These are phyloP conservation scores for Talaromyces pinophilus DNA, from an alignment of 2,329 filamentous ascomycete genomes.

Conservation along the genomic window DNA sequence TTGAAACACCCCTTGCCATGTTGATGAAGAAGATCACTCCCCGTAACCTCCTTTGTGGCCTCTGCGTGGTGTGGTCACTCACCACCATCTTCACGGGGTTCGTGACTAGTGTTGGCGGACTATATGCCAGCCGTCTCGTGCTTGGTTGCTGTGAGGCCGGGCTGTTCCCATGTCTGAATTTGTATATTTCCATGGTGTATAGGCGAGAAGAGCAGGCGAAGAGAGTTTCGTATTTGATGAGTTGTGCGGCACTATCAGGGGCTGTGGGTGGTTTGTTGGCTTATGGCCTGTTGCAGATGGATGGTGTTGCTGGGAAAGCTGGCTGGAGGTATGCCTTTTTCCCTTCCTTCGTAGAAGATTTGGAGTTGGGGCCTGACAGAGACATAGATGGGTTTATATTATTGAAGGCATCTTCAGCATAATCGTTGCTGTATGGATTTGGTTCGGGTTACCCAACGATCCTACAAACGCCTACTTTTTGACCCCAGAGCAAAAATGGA, in stretches of 20 bases:
- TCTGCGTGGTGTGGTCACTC: conserved; percentile 52
- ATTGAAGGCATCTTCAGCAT: conserved; percentile 53
- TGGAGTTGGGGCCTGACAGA: neutral
- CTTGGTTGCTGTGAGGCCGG: conserved; percentile 43
- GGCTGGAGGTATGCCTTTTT: conserved; percentile 48
- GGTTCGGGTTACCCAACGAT: conserved; percentile 52
- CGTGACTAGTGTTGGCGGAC: conserved; percentile 43
- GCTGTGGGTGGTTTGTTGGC: conserved; percentile 45
- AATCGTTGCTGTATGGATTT: conserved; percentile 47
- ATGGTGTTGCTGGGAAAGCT: conserved; percentile 47
- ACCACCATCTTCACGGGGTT: conserved; percentile 53
- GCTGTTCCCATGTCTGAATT: conserved; percentile 43
- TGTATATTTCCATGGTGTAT: conserved; percentile 47
- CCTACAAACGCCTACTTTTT: conserved; percentile 53
- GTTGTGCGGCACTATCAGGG: conserved; percentile 42
- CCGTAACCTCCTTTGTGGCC: conserved; percentile 41
- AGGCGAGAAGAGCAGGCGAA: conserved; percentile 45
- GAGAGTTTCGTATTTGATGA: conserved; percentile 45
- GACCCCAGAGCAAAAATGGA: conserved; percentile 49
- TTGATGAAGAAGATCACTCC: conserved; percentile 53
- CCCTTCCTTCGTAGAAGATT: neutral
- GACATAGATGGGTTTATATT: conserved; percentile 49
- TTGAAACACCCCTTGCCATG: conserved; percentile 52
- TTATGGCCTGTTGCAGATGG: conserved; percentile 47
- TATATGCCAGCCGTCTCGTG: conserved; percentile 46